Conservation (phyloP, 345 rosid genomes). For the Eucalyptus virginea region DNA sequence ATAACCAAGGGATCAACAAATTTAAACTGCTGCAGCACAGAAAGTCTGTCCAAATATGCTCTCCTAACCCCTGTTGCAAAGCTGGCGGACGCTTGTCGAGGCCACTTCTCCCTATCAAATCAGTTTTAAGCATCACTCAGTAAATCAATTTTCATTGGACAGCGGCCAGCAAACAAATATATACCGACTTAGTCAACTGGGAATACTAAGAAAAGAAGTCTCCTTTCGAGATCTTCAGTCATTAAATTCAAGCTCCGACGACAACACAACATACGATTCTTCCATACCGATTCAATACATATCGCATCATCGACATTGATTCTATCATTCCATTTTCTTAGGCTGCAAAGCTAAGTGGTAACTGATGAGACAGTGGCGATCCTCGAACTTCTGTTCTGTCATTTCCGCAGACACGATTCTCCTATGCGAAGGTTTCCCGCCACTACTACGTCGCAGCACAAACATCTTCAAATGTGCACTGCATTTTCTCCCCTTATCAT, state of each 20-base stretch:
- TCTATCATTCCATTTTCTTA: neutral
- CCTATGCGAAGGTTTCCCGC: neutral
- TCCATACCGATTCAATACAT: neutral
- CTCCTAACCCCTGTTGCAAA: conserved; percentile 21
- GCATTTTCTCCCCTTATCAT: neutral
- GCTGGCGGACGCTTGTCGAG: conserved; percentile 2
- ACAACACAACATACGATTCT: neutral
- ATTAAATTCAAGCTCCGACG: neutral
- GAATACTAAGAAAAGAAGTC: neutral
- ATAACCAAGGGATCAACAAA: conserved; percentile 35
- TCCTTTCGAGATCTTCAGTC: neutral
- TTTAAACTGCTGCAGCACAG: conserved; percentile 33
- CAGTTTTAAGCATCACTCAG: neutral
- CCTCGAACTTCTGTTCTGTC: neutral
- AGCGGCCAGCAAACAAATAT: neutral
- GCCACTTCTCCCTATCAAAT: conserved; percentile 36
- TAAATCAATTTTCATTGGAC: neutral
- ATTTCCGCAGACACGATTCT: neutral
- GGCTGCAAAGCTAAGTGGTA: neutral
- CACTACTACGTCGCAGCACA: neutral
- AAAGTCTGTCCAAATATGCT: conserved; percentile 30
- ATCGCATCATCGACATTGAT: neutral
- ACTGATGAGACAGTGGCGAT: neutral
- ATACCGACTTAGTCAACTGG: neutral
- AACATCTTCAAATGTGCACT: neutral